Conservation (phyloP, 352 stramenopile species). For the Phytophthora rubi region DNA sequence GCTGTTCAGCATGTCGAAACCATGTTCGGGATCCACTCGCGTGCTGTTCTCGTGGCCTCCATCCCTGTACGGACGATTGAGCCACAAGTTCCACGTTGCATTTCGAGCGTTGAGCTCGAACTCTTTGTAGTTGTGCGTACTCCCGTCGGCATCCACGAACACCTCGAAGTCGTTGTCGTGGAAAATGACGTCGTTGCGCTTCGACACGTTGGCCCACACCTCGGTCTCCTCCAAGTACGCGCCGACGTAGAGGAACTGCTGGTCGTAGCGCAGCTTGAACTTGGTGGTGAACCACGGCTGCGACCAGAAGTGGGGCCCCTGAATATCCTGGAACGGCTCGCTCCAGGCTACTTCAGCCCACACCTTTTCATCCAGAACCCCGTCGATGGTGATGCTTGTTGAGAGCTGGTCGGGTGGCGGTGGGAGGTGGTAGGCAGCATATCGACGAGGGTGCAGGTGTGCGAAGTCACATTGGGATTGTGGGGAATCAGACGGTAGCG, state of each 20-base stretch:
- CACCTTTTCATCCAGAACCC: slow-evolving; percentile 58
- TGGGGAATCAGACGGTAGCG: slow-evolving; percentile 7
- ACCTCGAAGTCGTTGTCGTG: slow-evolving; percentile 94
- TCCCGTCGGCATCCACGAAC: slow-evolving; percentile 84
- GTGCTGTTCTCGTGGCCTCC: slow-evolving; percentile 85
- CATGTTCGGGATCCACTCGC: slow-evolving; percentile 62
- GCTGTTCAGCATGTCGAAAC: slow-evolving; percentile 72
- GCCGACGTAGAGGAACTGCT: slow-evolving; percentile 73
- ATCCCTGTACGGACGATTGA: slow-evolving; percentile 88
- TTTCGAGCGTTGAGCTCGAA: slow-evolving; percentile 91
- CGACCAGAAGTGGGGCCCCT: slow-evolving; percentile 54
- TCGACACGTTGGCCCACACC: slow-evolving; percentile 75
- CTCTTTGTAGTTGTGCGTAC: slow-evolving; percentile 91
- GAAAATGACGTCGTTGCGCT: slow-evolving; percentile 76
- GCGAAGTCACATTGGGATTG: slow-evolving; percentile 33
- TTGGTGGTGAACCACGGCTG: slow-evolving; percentile 76
- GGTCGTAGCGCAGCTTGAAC: slow-evolving; percentile 82
- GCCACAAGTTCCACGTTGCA: slow-evolving; percentile 89
- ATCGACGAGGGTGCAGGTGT: slow-evolving; percentile 42
- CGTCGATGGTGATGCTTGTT: slow-evolving; percentile 52
- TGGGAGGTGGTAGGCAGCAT: slow-evolving; percentile 46
- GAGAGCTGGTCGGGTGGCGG: slow-evolving; percentile 12
- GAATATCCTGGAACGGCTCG: slow-evolving; percentile 74
- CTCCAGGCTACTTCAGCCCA: slow-evolving; percentile 68
- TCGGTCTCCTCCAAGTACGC: slow-evolving; percentile 68